These are phyloP conservation scores for Herpetomonas tarakana DNA, from an alignment of 208 protist species.

Conservation along the genomic window DNA sequence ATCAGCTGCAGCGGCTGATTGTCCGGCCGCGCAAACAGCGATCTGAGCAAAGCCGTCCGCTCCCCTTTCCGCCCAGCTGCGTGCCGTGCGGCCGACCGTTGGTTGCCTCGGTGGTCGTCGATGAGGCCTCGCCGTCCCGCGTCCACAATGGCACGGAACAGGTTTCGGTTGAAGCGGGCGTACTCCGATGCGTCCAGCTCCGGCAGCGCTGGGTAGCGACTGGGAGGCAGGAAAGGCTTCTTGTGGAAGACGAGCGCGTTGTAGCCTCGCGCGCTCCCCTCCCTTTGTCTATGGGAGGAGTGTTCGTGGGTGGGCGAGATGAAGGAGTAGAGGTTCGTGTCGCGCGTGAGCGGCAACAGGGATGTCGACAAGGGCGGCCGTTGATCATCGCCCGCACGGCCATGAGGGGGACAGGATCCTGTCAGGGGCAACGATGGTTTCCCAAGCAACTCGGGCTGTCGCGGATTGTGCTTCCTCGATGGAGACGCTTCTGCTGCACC, in stretches of 20 bases:
- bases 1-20: slow-evolving; percentile 5
- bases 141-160: neutral
- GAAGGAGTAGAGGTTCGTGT: too few species aligned
- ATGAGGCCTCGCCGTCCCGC: neutral
- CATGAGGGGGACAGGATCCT: too few species aligned
- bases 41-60: neutral
- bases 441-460: too few species aligned
- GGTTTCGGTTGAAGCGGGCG: neutral
- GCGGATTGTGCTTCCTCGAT: too few species aligned
- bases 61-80: neutral
- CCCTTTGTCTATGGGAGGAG: too few species aligned
- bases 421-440: too few species aligned
- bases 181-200: neutral
- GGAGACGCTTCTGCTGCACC: too few species aligned
- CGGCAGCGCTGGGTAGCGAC: neutral
- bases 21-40: neutral
- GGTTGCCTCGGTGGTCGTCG: neutral
- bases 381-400: too few species aligned
- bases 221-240: slow-evolving; percentile 25
- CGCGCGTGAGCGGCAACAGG: too few species aligned
- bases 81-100: neutral
- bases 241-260: slow-evolving; percentile 8
- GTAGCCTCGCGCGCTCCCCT: neutral
- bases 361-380: too few species aligned
- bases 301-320: too few species aligned